Percentiles rank a stretch among this genome's conserved stretches.
Conservation (phyloP, 1,284 basidiomycete genomes). For the Chalciporus sp. region DNA sequence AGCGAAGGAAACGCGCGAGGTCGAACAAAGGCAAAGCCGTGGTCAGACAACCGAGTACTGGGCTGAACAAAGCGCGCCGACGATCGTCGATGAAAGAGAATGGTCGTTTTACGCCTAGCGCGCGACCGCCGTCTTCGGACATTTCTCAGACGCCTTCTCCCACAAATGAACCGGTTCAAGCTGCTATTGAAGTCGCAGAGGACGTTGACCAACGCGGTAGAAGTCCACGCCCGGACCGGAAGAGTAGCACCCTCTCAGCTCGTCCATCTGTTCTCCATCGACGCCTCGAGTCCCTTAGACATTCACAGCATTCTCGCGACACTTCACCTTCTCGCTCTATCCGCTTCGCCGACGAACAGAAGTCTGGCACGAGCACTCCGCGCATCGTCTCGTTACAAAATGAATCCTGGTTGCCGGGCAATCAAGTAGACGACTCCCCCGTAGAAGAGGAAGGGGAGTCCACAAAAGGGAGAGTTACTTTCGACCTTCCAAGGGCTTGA, state of each 20-base stretch:
- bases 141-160: neutral
- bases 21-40: constrained; percentile 17
- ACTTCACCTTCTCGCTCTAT: constrained; percentile 36
- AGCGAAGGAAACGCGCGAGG: constrained; percentile 19
- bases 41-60: constrained; percentile 1
- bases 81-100: constrained; percentile 18
- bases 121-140: constrained; percentile 5
- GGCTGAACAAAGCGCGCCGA: constrained; percentile 10
- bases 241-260: constrained; percentile 15
- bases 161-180: constrained; percentile 9
- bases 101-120: neutral
- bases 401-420: constrained; percentile 15
- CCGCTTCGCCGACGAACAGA: constrained; percentile 33
- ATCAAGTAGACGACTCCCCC: constrained; percentile 6
- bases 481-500: constrained; percentile 20
- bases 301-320: constrained; percentile 23
- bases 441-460: constrained; percentile 21
- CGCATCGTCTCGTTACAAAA: constrained; percentile 18
- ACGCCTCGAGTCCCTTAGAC: constrained; percentile 32
- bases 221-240: constrained; percentile 19
- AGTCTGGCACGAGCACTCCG: constrained; percentile 22
- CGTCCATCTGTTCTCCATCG: constrained; percentile 31
- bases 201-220: constrained; percentile 29
- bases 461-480: constrained; percentile 17
- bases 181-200: constrained; percentile 5